phyloP scores from a whole-genome alignment of 768 basidiomycete species.

The Mycena maculata region DNA sequence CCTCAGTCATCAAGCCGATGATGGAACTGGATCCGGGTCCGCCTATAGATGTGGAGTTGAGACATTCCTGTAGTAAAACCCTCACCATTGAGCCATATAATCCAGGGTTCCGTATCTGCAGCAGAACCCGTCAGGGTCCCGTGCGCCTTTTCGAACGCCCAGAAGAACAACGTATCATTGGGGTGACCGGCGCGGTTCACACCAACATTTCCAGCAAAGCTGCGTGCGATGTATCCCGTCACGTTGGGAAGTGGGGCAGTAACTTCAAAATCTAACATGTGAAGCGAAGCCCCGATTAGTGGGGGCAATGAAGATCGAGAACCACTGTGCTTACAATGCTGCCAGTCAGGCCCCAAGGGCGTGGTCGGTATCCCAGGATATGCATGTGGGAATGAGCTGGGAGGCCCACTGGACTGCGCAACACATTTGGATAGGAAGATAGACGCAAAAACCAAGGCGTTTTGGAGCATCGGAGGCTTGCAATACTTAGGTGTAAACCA shows the following conservation, averaged over 20 bases:
- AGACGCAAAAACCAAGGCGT: not conserved
- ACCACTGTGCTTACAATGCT: constrained; percentile 64
- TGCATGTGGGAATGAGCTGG: constrained; percentile 58
- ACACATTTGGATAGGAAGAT: not conserved
- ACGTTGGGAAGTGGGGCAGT: constrained; percentile 67
- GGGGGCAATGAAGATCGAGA: not conserved
- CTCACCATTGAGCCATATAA: constrained; percentile 81
- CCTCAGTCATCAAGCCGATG: constrained; percentile 72
- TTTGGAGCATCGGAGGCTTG: constrained; percentile 7
- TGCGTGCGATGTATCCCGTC: constrained; percentile 60
- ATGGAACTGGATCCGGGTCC: constrained; percentile 80
- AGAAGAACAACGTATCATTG: constrained; percentile 74
- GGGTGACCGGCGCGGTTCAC: constrained; percentile 69
- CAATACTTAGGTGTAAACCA: too few species aligned
- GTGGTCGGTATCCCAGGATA: constrained; percentile 60
- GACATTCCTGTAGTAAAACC: not conserved
- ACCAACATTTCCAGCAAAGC: constrained; percentile 72
- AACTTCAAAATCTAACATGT: constrained; percentile 66
- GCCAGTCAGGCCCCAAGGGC: constrained; percentile 68
- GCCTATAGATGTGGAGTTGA: constrained; percentile 2
- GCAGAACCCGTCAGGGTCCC: constrained; percentile 63
- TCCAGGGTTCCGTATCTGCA: constrained; percentile 64
- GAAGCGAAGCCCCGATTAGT: constrained; percentile 6
- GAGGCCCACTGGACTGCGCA: constrained; percentile 36
- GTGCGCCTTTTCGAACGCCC: constrained; percentile 66